Evolutionary conservation across 805 yeast species (phyloP), one percentile per base, ranked within the genome.

Genomic region (Yamadazyma kitorensis): DNA sequence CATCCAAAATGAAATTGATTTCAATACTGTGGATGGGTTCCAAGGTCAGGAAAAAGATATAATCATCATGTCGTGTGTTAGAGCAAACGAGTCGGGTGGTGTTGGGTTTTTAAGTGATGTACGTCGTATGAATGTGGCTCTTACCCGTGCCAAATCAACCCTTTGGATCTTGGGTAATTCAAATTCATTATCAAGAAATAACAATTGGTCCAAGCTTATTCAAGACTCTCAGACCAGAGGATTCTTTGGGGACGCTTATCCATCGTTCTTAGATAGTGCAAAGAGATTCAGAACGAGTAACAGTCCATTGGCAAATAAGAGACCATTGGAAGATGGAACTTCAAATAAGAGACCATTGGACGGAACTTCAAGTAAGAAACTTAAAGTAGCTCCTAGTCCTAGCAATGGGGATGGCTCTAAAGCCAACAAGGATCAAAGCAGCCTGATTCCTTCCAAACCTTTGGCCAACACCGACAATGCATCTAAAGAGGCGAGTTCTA

Each of bases 1-100:
- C 3, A 82, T 91, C 21, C 55, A 72, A 13, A 70, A 74, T 19
- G 80, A 76, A 34, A 78, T 94, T 31, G 95, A 86, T 52, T 88
- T 93, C 61, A 88, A 89, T 52, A 87, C 99, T 0, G 88, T 93
- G 40, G 99, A 93, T 70, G 98, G 98, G 1, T 93, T 89, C 55
- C 99, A 55, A 45, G 61, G 67, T 36, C 98, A 93, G 59, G 99
- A 93, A 54, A 93, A 91, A 57, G 97, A 91, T 43, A 78, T 93
- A 29, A 86, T 93, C 42, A 76, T 93, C 31, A 82, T 93, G 70
- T 88, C 98, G 0, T 91, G 98, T 76, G 99, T 93, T 4, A 76
- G 98, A 49, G 96, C 98, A 0, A 68, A 72, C 41, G 82, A 79
- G 30, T 67, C 74, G 10, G 74, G 71, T 6, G 63, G 72, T 16